A percentile compares a stretch with the other conserved stretches of the same genome.
phyloP scores from a whole-genome alignment of 2,329 filamentous ascomycete genomes.

The Alternaria consortialis region DNA sequence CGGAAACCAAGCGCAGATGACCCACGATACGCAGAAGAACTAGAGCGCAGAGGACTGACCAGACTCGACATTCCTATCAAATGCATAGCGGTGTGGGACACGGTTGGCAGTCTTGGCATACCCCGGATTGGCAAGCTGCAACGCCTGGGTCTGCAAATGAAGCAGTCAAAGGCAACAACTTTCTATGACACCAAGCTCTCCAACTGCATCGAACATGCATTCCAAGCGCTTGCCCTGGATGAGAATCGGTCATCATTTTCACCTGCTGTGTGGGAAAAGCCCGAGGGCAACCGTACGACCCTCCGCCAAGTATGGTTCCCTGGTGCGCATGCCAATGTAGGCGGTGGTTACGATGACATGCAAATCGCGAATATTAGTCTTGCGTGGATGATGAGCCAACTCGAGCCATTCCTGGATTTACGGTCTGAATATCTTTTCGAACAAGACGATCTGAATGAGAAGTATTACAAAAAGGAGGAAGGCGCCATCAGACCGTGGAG shows the following conservation, averaged over 20 bases:
- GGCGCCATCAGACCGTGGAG: conserved; percentile 58
- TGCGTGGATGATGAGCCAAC: conserved; percentile 66
- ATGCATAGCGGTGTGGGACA: conserved; percentile 61
- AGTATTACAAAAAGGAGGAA: conserved; percentile 55
- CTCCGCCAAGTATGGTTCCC: conserved; percentile 66
- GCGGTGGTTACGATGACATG: conserved; percentile 57
- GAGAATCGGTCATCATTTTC: conserved; percentile 61
- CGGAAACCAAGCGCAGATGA: conserved; percentile 57
- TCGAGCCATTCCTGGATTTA: conserved; percentile 59
- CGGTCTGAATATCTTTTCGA: conserved; percentile 58
- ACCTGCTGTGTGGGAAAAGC: conserved; percentile 63
- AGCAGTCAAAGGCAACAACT: conserved; percentile 49
- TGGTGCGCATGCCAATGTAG: conserved; percentile 62
- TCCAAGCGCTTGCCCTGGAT: conserved; percentile 65
- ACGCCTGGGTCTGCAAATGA: conserved; percentile 46
- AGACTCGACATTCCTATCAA: conserved; percentile 52
- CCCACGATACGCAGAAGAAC: conserved; percentile 55
- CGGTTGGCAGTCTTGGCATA: conserved; percentile 57
- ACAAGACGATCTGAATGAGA: conserved; percentile 56
- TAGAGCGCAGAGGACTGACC: conserved; percentile 48
- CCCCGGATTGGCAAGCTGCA: conserved; percentile 56
- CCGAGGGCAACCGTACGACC: conserved; percentile 54
- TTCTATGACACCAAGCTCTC: conserved; percentile 60
- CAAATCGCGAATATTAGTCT: conserved; percentile 62
- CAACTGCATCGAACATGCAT: conserved; percentile 61